A percentile compares a stretch with the other conserved stretches of the same genome.
These are phyloP conservation scores for Oenanthe javanica DNA, from an alignment of 140 eudicot genomes.

Conservation along the genomic window DNA sequence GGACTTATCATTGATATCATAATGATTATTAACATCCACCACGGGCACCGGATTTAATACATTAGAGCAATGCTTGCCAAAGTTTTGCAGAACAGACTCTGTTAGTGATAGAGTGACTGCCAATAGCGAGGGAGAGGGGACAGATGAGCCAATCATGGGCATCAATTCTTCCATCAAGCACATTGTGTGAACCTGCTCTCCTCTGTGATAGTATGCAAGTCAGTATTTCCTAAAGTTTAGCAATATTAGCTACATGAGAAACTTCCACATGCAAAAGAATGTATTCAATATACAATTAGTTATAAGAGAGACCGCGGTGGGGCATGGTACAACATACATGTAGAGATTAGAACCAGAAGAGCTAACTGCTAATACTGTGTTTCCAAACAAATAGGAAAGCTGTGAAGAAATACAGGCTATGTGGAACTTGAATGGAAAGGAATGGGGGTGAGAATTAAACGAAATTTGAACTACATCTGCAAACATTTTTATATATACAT, in stretches of 20 bases:
- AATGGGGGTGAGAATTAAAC: no score
- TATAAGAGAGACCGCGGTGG: no score
- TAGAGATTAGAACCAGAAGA: no score
- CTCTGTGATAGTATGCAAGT: conserved; percentile 49
- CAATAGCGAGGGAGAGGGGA: conserved; percentile 87
- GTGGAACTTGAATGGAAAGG: no score
- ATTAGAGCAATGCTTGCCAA: conserved; percentile 56
- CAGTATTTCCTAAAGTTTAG: conserved; percentile 24
- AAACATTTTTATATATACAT: no score
- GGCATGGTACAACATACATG: no score
- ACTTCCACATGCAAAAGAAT: not conserved
- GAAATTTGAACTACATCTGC: no score
- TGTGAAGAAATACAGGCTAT: no score
- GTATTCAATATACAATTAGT: not conserved
- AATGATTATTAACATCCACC: conserved; percentile 60
- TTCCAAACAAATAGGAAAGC: not conserved
- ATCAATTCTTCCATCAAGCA: conserved; percentile 88
- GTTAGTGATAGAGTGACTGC: conserved; percentile 73
- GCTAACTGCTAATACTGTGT: no score
- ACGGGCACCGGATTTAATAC: conserved; percentile 31
- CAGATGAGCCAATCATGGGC: conserved; percentile 84
- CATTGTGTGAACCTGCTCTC: conserved; percentile 80
- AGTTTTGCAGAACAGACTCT: conserved; percentile 65
- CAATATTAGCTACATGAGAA: conserved; percentile 10
- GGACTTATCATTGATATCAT: conserved; percentile 62